These are phyloP conservation scores for Huntiella abstrusa DNA, from an alignment of 2,329 filamentous ascomycete genomes.

Conservation along the genomic window DNA sequence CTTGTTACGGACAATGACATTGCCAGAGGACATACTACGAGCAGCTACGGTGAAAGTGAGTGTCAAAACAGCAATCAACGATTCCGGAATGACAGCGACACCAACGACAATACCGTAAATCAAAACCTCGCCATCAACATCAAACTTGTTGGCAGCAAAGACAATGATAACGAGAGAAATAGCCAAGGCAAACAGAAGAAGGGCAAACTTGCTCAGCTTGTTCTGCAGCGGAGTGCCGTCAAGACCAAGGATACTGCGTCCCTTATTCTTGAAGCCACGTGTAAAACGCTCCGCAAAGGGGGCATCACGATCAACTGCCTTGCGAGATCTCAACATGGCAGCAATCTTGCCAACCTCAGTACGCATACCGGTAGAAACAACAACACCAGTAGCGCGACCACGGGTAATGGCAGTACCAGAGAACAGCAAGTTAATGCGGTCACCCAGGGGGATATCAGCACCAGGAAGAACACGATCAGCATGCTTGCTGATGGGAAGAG, in stretches of 20 bases:
- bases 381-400: slow-evolving; percentile 49
- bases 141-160: slow-evolving; percentile 37
- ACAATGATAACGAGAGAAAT: slow-evolving; percentile 41
- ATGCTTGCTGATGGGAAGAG: slow-evolving; percentile 47
- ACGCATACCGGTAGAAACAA: slow-evolving; percentile 51
- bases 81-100: slow-evolving; percentile 46
- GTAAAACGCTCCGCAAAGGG: slow-evolving; percentile 25
- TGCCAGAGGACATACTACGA: slow-evolving; percentile 42
- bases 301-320: slow-evolving; percentile 23
- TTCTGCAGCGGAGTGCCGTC: slow-evolving; percentile 71
- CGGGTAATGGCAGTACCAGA: slow-evolving; percentile 55
- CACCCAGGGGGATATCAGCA: slow-evolving; percentile 41
- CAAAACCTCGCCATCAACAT: slow-evolving; percentile 35
- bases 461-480: slow-evolving; percentile 35
- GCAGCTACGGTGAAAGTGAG: slow-evolving; percentile 52
- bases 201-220: slow-evolving; percentile 69
- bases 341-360: slow-evolving; percentile 64
- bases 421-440: slow-evolving; percentile 52
- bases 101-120: slow-evolving; percentile 43
- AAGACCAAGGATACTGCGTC: slow-evolving; percentile 40
- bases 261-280: slow-evolving; percentile 23
- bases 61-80: slow-evolving; percentile 49
- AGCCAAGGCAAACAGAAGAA: slow-evolving; percentile 58
- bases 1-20: slow-evolving; percentile 48
- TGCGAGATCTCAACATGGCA: slow-evolving; percentile 41